Conservation (phyloP, 768 basidiomycete genomes). For the Kwoniella sp. region DNA sequence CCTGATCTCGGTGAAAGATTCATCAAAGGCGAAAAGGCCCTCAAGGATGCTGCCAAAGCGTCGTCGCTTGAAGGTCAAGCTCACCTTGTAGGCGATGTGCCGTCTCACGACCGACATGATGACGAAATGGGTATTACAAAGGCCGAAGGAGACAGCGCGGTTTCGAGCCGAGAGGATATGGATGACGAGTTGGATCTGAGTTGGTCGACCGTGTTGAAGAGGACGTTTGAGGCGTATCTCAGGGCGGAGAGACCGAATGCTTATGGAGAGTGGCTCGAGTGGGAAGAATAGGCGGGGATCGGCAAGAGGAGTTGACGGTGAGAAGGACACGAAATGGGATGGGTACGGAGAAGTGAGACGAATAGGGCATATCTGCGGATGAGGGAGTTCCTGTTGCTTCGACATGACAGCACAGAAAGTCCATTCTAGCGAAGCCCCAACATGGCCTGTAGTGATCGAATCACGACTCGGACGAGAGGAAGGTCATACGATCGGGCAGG, state of each 20-base stretch:
- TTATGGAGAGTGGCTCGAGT: constrained; percentile 79
- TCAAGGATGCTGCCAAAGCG: constrained; percentile 58
- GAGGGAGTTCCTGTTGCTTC: no score
- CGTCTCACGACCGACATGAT: constrained; percentile 1
- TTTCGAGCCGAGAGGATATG: constrained; percentile 41
- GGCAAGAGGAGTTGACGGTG: background rate
- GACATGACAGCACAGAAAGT: no score
- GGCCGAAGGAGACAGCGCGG: constrained; percentile 11
- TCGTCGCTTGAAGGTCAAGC: constrained; percentile 20
- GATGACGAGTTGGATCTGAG: constrained; percentile 54
- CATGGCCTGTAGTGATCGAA: no score
- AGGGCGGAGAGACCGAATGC: constrained; percentile 90
- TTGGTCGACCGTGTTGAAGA: constrained; percentile 92
- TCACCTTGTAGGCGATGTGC: constrained; percentile 13
- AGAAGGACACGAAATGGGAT: background rate
- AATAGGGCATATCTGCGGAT: no score
- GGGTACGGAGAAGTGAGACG: no score
- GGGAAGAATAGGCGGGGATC: constrained; percentile 49
- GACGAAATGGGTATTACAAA: constrained; percentile 2
- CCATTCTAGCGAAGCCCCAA: no score
- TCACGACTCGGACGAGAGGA: no score
- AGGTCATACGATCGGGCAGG: no score
- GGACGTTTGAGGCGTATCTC: constrained; percentile 90
- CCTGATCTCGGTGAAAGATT: constrained; percentile 87
- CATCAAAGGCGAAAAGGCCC: constrained; percentile 69